phyloP scores from a whole-genome alignment of 306 rosid genomes.

The Cucumis sativus region Cucumber_9930_V3 NC_026655.2:15931501-15932000 shows the following conservation, averaged over 20 bases:
- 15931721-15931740: not conserved
- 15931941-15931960: too few species aligned
- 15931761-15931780: not conserved
- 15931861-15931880: too few species aligned
- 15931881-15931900: too few species aligned
- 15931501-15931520: not conserved
- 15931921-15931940: too few species aligned
- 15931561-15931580: slow-evolving; percentile 4
- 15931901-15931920: too few species aligned
- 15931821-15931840: too few species aligned
- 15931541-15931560: not conserved
- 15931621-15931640: slow-evolving; percentile 13
- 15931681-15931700: too few species aligned
- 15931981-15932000: too few species aligned
- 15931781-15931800: too few species aligned
- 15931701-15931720: not conserved
- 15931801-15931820: too few species aligned
- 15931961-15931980: too few species aligned
- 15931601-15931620: slow-evolving; percentile 9
- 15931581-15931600: not conserved
- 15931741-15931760: not conserved
- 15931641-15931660: not conserved
- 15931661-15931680: not conserved
- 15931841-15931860: too few species aligned
- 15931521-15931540: not conserved